Evolutionary conservation across 1,284 basidiomycete genomes (phyloP).

Genomic region (Ceratobasidium papillatum): DNA sequence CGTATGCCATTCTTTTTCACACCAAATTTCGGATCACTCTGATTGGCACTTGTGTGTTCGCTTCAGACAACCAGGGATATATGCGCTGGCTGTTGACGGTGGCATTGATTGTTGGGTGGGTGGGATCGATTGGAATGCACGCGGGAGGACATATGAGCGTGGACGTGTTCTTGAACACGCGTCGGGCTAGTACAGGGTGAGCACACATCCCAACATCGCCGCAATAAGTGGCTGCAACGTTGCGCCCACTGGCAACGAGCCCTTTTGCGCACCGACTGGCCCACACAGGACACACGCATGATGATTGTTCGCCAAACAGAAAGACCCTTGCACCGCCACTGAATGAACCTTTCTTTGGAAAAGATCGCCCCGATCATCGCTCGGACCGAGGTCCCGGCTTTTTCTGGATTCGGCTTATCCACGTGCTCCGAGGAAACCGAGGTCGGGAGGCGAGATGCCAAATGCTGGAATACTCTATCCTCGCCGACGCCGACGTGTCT

Average conservation of each 20-base stretch:
- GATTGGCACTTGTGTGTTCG: neutral
- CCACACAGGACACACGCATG: conserved; percentile 7
- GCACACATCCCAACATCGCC: neutral
- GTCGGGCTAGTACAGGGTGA: conserved; percentile 1
- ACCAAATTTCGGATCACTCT: neutral
- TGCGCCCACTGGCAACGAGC: conserved; percentile 17
- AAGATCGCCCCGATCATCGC: neutral
- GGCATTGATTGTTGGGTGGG: neutral
- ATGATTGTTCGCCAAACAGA: conserved; percentile 7
- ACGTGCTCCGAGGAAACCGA: neutral
- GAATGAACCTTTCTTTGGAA: neutral
- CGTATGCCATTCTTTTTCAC: neutral
- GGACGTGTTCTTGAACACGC: neutral
- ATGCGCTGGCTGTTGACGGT: conserved; percentile 8
- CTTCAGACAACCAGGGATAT: neutral
- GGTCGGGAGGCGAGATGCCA: neutral
- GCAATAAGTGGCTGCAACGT: conserved; percentile 8
- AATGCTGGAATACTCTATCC: neutral
- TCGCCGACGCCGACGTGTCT: neutral
- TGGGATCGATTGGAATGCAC: conserved; percentile 14
- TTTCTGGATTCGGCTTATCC: neutral
- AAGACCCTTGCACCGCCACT: conserved; percentile 6
- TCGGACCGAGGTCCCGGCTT: neutral
- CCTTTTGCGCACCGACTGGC: conserved; percentile 3
- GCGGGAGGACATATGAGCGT: conserved; percentile 8